Conservation (phyloP, 2,329 filamentous ascomycete genomes). For the Sordariomycetes sp. region DNA sequence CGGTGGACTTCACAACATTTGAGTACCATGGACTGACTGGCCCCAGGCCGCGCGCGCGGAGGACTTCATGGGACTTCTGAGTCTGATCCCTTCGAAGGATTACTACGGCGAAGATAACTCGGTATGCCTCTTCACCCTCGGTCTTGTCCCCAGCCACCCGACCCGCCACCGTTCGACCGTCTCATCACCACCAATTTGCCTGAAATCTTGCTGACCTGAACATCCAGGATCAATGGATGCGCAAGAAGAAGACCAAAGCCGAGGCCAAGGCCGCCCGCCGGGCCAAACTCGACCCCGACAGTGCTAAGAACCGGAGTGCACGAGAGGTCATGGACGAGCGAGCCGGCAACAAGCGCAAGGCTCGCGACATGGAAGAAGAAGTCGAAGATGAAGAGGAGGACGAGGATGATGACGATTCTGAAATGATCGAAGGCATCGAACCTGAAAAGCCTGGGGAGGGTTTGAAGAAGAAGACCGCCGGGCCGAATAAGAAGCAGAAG, state of each 20-base stretch:
- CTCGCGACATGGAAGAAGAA: constrained; percentile 50
- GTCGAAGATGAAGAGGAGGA: constrained; percentile 31
- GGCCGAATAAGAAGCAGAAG: constrained; percentile 48
- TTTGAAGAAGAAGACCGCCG: constrained; percentile 36
- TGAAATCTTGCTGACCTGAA: constrained; percentile 9
- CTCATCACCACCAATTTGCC: not conserved
- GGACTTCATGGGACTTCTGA: constrained; percentile 80
- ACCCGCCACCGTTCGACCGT: not conserved
- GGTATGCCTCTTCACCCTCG: constrained; percentile 43
- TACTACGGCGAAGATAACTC: constrained; percentile 83
- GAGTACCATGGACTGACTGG: too few relatives aligned
- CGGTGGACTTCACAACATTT: too few relatives aligned
- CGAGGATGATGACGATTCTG: constrained; percentile 33
- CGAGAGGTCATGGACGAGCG: constrained; percentile 88
- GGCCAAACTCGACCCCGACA: constrained; percentile 86
- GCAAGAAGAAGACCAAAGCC: constrained; percentile 92
- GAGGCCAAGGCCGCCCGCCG: constrained; percentile 74
- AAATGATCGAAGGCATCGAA: constrained; percentile 43
- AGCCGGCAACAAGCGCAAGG: constrained; percentile 70
- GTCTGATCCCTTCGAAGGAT: constrained; percentile 79
- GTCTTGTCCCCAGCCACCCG: constrained; percentile 4
- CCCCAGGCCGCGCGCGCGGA: constrained; percentile 52
- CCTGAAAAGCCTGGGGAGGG: constrained; percentile 56
- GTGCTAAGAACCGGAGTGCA: constrained; percentile 68
- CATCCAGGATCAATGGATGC: constrained; percentile 76